Percentiles rank a stretch among this genome's conserved stretches.
These are phyloP conservation scores for Decorospora gaudefroyi DNA, from an alignment of 2,329 filamentous ascomycete species.

Conservation along the genomic window DNA sequence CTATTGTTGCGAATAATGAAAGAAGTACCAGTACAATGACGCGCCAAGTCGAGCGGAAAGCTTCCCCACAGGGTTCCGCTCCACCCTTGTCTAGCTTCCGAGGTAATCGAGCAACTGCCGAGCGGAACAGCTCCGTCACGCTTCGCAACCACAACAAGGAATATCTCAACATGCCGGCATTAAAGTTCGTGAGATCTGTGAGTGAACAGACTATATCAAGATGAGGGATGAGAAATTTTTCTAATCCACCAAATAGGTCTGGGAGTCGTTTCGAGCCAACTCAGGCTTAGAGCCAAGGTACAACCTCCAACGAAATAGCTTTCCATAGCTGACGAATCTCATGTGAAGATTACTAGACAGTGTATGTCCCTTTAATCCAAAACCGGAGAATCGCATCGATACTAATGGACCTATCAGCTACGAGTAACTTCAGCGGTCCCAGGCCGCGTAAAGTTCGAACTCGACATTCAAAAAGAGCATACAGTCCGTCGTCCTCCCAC, in stretches of 20 bases:
- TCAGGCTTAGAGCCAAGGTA: constrained; percentile 91
- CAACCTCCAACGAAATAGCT: neutral
- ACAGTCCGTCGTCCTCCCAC: constrained; percentile 59
- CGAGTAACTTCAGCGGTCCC: constrained; percentile 66
- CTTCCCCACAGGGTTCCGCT: constrained; percentile 22
- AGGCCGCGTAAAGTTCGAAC: constrained; percentile 74
- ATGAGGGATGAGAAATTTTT: neutral
- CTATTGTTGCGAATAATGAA: constrained; percentile 7
- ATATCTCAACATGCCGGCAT: constrained; percentile 47
- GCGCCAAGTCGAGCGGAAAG: constrained; percentile 31
- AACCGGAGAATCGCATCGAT: neutral
- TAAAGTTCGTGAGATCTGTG: constrained; percentile 69
- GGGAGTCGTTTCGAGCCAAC: constrained; percentile 81
- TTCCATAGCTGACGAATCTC: neutral
- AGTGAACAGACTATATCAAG: constrained; percentile 26
- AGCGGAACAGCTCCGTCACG: constrained; percentile 32
- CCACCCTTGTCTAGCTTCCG: constrained; percentile 29
- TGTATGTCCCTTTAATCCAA: constrained; percentile 30
- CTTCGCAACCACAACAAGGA: constrained; percentile 11
- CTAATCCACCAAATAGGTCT: constrained; percentile 62
- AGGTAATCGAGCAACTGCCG: constrained; percentile 22
- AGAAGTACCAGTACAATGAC: constrained; percentile 29
- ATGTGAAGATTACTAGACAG: constrained; percentile 49
- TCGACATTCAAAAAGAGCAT: constrained; percentile 74
- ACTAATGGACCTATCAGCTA: constrained; percentile 58